Evolutionary conservation across 106 monocot genomes (phyloP).

Genomic region (Dioscorea alata): DNA sequence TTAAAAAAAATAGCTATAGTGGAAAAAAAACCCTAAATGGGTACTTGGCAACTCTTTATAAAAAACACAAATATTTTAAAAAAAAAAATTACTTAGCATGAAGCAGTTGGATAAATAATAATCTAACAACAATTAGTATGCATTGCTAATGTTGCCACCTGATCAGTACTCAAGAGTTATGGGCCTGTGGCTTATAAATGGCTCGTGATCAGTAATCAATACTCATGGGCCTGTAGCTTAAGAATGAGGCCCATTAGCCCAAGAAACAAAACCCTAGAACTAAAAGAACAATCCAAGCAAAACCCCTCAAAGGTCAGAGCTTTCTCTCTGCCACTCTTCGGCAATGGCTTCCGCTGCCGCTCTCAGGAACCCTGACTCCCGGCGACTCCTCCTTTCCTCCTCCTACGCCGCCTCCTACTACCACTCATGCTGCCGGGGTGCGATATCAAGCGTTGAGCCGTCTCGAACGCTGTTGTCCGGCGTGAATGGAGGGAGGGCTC

Average conservation of each 20-base stretch:
- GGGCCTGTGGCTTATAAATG: neutral
- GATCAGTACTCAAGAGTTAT: too few relatives aligned
- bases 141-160: too few relatives aligned
- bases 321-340: neutral
- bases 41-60: too few relatives aligned
- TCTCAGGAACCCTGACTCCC: neutral
- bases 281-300: neutral
- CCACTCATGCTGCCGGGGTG: neutral
- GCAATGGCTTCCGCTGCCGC: neutral
- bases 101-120: too few relatives aligned
- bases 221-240: neutral
- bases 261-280: neutral
- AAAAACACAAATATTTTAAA: too few relatives aligned
- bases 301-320: neutral
- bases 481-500: neutral
- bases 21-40: too few relatives aligned
- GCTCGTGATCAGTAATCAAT: too few relatives aligned
- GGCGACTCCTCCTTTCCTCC: neutral
- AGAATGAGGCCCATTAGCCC: neutral
- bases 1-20: too few relatives aligned
- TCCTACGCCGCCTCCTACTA: neutral
- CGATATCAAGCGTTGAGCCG: neutral
- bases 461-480: neutral
- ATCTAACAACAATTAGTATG: too few relatives aligned
- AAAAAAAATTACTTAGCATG: too few relatives aligned